phyloP scores from a whole-genome alignment of 2,329 filamentous ascomycete genomes.

The Ceratocystiopsis minuta region DNA sequence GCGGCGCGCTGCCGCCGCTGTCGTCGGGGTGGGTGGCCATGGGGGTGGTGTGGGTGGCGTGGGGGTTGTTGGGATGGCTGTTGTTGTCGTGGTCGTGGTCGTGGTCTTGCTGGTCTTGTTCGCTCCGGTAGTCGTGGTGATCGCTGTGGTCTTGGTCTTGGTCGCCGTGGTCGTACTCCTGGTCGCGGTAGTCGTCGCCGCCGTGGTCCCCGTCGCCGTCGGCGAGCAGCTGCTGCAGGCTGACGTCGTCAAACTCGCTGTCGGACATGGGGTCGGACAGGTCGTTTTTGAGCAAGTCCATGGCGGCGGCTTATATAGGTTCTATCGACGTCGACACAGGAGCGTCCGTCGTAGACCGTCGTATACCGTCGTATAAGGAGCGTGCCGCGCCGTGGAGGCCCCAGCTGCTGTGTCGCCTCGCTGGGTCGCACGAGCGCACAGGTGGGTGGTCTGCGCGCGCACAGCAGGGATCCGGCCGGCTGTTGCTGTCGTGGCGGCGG shows the following conservation, averaged over 20 bases:
- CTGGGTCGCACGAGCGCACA: no score
- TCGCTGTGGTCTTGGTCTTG: constrained; percentile 30
- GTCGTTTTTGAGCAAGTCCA: constrained; percentile 35
- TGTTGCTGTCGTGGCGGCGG: no score
- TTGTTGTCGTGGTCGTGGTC: constrained; percentile 14
- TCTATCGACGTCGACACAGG: no score
- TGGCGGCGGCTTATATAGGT: constrained; percentile 35
- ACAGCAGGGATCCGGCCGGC: no score
- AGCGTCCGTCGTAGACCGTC: no score
- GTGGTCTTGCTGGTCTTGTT: constrained; percentile 30
- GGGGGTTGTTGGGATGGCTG: constrained; percentile 9
- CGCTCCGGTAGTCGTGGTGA: constrained; percentile 39
- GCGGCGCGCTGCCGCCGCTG: constrained; percentile 3
- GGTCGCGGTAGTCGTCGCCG: not conserved
- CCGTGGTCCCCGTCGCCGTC: constrained; percentile 21
- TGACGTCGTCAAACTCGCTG: constrained; percentile 33
- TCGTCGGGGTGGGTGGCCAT: constrained; percentile 25
- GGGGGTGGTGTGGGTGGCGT: constrained; percentile 34
- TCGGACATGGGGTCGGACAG: constrained; percentile 42
- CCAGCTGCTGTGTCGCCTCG: no score
- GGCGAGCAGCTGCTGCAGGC: constrained; percentile 21
- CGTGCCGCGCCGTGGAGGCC: no score
- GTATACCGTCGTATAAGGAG: not conserved
- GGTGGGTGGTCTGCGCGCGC: no score
- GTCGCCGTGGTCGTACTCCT: constrained; percentile 28